Evolutionary conservation across 495 filamentous ascomycete species (phyloP), one percentile per base, ranked within the genome.

Genomic region (Viridothelium virens): DNA sequence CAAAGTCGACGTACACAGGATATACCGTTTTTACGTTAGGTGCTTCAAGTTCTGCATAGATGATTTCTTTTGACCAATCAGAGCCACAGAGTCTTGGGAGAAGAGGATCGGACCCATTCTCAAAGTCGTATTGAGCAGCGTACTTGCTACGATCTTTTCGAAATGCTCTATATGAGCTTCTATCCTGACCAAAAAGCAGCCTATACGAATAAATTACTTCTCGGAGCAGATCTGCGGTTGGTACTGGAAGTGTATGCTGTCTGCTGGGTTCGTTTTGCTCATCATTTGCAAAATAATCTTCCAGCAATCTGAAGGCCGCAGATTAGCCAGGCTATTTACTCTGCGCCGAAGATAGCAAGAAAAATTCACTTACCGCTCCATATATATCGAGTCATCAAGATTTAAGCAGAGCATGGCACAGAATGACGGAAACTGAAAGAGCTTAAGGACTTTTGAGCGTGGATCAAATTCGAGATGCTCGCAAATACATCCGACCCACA

Each of bases 31-130:
- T 46, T 14, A 46, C 14, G 41, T 46, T 46, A 46, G 41, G 41
- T 46, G 41, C 41, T 46, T 46, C 41, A 46, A 46, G 41, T 46
- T 46, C 41, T 46, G 41, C 41, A 46, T 46, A 46, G 41, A 46
- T 46, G 41, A 46, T 46, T 46, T 46, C 41, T 46, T 46, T 46
- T 14, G 41, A 46, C 41, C 41, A 46, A 46, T 46, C 41, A 46
- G 41, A 46, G 41, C 14, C 41, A 46, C n/a, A n/a, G 41, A 46
- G 41, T 46, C 14, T 46, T 46, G 14, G 41, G 6, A 46, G 41
- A 14, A 46, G 41, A 46, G 41, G 41, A 46, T 46, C 41, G 41
- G 14, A 46, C 41, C 41, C 41, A 46, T 46, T 46, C 41, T 46
- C 41, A 46, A 46, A 46, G 41, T 46, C 41, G 41, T 46, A 46